A percentile compares a stretch with the other conserved stretches of the same genome.
Evolutionary conservation across 225 moss, liverwort and hornwort species (phyloP).

Genomic region (Pseudisothecium myosuroides): DNA sequence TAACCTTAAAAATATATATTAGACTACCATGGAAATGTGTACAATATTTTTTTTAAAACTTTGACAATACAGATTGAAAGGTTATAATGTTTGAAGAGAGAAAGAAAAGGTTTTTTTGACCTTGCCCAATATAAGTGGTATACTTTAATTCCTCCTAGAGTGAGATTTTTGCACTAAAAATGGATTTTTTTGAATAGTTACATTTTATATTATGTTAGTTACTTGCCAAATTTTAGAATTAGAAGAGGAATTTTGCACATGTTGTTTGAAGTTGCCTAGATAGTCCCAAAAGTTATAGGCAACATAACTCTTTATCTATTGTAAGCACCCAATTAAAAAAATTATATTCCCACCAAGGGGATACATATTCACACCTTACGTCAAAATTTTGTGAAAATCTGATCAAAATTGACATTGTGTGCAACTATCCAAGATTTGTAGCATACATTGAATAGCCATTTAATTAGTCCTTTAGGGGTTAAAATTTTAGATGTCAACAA

Average conservation of each 20-base stretch:
- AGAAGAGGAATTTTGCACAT: background rate
- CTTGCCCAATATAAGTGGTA: background rate
- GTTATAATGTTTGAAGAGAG: too few species aligned
- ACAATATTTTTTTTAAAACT: too few species aligned
- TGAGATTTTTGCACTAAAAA: background rate
- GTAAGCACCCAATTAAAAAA: background rate
- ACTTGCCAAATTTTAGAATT: background rate
- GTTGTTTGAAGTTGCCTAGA: rapidly evolving
- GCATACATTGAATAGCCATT: rapidly evolving
- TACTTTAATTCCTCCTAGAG: background rate
- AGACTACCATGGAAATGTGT: too few species aligned
- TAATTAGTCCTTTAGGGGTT: background rate
- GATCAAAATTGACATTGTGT: rapidly evolving
- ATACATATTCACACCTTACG: background rate
- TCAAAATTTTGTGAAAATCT: background rate
- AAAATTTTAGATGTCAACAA: background rate
- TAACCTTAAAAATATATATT: too few species aligned
- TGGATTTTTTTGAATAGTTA: background rate
- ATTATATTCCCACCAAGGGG: background rate
- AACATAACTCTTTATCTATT: background rate
- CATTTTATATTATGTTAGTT: background rate
- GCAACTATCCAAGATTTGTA: background rate
- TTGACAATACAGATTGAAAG: background rate
- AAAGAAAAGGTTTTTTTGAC: too few species aligned
- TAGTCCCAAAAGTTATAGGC: rapidly evolving